phyloP scores from a whole-genome alignment of 2,329 filamentous ascomycete genomes.

The Botrytis deweyae region DNA sequence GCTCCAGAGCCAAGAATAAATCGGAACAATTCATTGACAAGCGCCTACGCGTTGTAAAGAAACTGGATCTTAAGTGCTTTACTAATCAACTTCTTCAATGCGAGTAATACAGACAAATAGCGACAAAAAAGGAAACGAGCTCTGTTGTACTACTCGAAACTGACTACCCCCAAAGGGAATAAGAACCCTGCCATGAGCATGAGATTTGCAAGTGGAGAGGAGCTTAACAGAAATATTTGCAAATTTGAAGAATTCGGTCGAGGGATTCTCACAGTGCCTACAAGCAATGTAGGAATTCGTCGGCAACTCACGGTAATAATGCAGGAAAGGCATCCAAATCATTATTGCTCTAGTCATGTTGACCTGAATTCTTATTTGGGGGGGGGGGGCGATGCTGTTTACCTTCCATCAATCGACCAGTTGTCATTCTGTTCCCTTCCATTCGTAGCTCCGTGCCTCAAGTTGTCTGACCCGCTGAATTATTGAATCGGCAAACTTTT shows the following conservation, averaged over 20 bases:
- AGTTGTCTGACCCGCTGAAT: not conserved
- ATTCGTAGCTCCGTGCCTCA: not conserved
- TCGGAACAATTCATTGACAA: not conserved
- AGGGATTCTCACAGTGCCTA: not conserved
- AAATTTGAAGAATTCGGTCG: not conserved
- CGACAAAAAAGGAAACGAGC: not conserved
- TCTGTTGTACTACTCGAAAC: not conserved
- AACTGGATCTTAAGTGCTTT: not conserved
- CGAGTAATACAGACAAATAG: not conserved
- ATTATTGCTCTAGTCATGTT: not conserved
- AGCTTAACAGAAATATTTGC: not conserved
- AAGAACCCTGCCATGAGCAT: not conserved
- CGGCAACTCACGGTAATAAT: not conserved
- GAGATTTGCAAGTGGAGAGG: not conserved
- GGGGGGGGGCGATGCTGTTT: rapidly evolving
- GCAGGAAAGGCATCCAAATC: not conserved
- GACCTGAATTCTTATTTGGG: too few relatives aligned
- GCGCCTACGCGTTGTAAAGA: not conserved
- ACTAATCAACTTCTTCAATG: not conserved
- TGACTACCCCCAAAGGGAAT: not conserved
- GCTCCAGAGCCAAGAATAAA: not conserved
- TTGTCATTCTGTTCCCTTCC: not conserved
- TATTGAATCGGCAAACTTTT: not conserved
- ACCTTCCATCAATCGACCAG: not conserved
- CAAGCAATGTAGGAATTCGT: not conserved